These are phyloP conservation scores for Pestalotiopsis fici DNA, from an alignment of 2,329 filamentous ascomycete genomes.

Conservation along the genomic window DNA sequence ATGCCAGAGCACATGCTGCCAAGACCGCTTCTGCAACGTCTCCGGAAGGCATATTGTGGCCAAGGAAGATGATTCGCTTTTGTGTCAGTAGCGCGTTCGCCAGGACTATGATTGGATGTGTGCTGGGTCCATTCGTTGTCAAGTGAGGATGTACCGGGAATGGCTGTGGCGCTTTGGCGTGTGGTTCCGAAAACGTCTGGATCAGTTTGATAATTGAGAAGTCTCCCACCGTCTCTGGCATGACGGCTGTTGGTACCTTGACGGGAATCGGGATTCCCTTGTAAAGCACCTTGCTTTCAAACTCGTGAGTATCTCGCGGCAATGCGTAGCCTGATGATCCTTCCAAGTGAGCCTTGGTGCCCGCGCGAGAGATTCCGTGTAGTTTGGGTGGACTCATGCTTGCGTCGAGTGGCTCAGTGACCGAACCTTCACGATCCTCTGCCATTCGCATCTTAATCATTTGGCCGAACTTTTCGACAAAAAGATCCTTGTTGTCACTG, in stretches of 20 bases:
- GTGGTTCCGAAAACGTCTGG: slow-evolving; percentile 84
- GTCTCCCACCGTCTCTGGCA: slow-evolving; percentile 94
- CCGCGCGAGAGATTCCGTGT: slow-evolving; percentile 57
- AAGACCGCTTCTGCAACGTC: slow-evolving; percentile 98
- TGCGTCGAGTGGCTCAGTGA: slow-evolving; percentile 45
- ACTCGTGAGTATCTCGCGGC: slow-evolving; percentile 95
- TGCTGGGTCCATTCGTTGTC: slow-evolving; percentile 85
- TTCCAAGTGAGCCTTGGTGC: slow-evolving; percentile 64
- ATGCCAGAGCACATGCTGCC: slow-evolving; percentile 91
- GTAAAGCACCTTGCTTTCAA: slow-evolving; percentile 93
- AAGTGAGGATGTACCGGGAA: slow-evolving; percentile 89
- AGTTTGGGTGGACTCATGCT: slow-evolving; percentile 48
- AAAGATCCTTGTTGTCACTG: slow-evolving; percentile 93
- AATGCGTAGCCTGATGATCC: slow-evolving; percentile 70
- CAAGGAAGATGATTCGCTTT: slow-evolving; percentile 93
- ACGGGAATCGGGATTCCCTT: slow-evolving; percentile 96
- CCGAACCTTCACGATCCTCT: slow-evolving; percentile 56
- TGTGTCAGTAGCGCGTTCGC: slow-evolving; percentile 94
- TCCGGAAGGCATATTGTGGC: slow-evolving; percentile 91
- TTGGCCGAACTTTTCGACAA: slow-evolving; percentile 94
- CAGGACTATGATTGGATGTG: slow-evolving; percentile 92
- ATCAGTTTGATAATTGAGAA: slow-evolving; percentile 98
- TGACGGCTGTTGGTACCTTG: slow-evolving; percentile 91
- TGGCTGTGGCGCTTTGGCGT: slow-evolving; percentile 79
- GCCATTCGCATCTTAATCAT: slow-evolving; percentile 84